Evolutionary conservation across 176 grass and related monocot genomes (phyloP).

Genomic region (Metroxylon sagu): DNA sequence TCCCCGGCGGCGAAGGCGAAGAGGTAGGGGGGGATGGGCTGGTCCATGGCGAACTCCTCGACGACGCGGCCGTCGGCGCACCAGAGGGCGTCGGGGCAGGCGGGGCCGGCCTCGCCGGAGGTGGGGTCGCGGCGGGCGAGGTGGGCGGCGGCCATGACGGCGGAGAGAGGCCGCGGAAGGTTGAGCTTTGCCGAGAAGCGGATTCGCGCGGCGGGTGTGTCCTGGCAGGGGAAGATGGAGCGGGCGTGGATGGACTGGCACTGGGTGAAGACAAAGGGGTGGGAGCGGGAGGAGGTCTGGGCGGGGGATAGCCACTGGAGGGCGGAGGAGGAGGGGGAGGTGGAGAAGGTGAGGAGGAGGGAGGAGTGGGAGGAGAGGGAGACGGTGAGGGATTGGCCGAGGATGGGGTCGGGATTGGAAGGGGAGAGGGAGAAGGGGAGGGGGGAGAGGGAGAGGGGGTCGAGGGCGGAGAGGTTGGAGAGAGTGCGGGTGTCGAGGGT

Average conservation of each 20-base stretch:
- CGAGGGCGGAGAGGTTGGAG: conserved; percentile 36
- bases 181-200: conserved; percentile 42
- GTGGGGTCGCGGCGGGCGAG: conserved; percentile 42
- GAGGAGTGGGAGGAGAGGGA: conserved; percentile 22
- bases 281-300: conserved; percentile 30
- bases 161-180: conserved; percentile 1
- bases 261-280: conserved; percentile 84
- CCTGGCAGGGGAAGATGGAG: conserved; percentile 71
- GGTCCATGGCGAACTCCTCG: conserved; percentile 85
- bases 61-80: conserved; percentile 50
- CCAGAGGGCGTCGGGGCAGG: conserved; percentile 58
- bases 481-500: conserved; percentile 57
- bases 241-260: conserved; percentile 90
- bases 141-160: conserved; percentile 64
- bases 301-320: conserved; percentile 57
- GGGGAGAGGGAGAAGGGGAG: conserved; percentile 49
- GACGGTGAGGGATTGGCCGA: conserved; percentile 54
- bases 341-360: conserved; percentile 15
- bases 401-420: conserved; percentile 34
- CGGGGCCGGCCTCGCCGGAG: conserved; percentile 31
- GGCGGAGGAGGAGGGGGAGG: conserved; percentile 41
- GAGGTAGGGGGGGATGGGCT: conserved; percentile 83
- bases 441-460: conserved; percentile 15
- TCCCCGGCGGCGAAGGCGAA: conserved; percentile 75
- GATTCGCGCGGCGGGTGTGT: conserved; percentile 19